phyloP scores from a whole-genome alignment of 2,329 filamentous ascomycete genomes.

The Penicillium verrucosum region DNA sequence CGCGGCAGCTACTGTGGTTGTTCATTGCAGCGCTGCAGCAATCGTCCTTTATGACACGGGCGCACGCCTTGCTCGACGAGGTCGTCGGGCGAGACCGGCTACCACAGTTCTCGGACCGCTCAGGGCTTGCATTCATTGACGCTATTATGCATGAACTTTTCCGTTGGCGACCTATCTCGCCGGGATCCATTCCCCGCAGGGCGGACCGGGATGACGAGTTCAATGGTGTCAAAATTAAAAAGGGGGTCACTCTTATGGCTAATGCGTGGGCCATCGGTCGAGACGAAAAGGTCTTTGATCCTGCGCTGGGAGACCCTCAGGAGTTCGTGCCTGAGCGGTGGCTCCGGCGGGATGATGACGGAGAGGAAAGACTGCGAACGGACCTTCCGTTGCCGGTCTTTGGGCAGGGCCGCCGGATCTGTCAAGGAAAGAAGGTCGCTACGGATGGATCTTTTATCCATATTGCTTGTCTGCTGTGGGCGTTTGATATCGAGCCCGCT shows the following conservation, averaged over 20 bases:
- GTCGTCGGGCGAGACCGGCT: constrained; percentile 33
- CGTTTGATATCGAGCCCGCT: constrained; percentile 19
- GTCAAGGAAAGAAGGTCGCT: constrained; percentile 23
- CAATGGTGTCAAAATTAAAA: constrained; percentile 47
- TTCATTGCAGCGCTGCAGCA: constrained; percentile 49
- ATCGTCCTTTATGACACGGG: constrained; percentile 40
- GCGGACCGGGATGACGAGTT: constrained; percentile 48
- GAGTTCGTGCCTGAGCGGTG: constrained; percentile 23
- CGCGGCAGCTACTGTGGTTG: constrained; percentile 48
- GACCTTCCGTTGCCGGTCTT: constrained; percentile 23
- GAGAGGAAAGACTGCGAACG: constrained; percentile 8
- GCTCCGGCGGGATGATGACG: constrained; percentile 7
- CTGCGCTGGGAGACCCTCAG: constrained; percentile 12
- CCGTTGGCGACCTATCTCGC: constrained; percentile 44
- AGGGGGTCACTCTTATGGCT: constrained; percentile 47
- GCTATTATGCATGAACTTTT: constrained; percentile 37
- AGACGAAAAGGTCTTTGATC: constrained; percentile 39
- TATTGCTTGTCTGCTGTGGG: constrained; percentile 23
- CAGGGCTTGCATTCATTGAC: constrained; percentile 31
- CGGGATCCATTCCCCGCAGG: constrained; percentile 49
- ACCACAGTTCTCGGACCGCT: constrained; percentile 34
- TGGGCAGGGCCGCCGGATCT: constrained; percentile 23
- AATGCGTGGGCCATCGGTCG: constrained; percentile 48
- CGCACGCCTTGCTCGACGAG: constrained; percentile 36
- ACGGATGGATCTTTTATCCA: constrained; percentile 24